Evolutionary conservation across 148 eudicot species (phyloP), one percentile per base, ranked within the genome.

Genomic region (Rhododendron mucronatum): DNA sequence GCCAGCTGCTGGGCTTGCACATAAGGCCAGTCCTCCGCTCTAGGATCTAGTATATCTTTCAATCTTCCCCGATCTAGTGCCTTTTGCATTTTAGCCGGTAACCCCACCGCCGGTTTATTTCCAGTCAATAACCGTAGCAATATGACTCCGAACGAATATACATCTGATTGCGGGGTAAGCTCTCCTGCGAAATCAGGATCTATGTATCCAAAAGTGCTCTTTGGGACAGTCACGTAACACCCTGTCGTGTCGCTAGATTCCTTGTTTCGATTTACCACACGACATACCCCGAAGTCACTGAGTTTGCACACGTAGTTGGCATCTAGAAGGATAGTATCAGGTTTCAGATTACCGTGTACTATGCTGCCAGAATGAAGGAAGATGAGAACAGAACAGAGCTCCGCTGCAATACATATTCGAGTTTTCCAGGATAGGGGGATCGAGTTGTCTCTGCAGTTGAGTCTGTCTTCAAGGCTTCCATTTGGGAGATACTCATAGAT

Each of bases 11-110:
- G 89, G 6, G 95, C 80, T 77, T 77, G 80, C 50, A 41, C 94
- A 90, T 94, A 95, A 23, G 99, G 98, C 98, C 99, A 94, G 81
- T 97, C 98, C 37, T 98, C 98, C 83, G 94, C 99, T 57, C 95
- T 91, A 16, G 91, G 87, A 86, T 97, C 99, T 84, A 97, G 83
- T 50, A 95, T 3, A 82, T 80, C 63, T 41, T 89, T 89, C 73
- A 97, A 91, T 78, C 86, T 90, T 80, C 92, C 95, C 13, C 91
- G 88, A 75, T 87, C 91, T 55, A 95, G 61, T 78, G 99, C 96
- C 87, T 75, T 86, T 78, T 93, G 91, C 67, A 97, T 95, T 90
- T 95, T 95, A 86, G 85, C 91, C 7, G 84, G 57, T 81, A 95
- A 90, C 78, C 98, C 96, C 82, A 88, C 10, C 13, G 93, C 94